Evolutionary conservation across 345 rosid genomes (phyloP).

Genomic region (Eucalyptus cladocalyx): DNA sequence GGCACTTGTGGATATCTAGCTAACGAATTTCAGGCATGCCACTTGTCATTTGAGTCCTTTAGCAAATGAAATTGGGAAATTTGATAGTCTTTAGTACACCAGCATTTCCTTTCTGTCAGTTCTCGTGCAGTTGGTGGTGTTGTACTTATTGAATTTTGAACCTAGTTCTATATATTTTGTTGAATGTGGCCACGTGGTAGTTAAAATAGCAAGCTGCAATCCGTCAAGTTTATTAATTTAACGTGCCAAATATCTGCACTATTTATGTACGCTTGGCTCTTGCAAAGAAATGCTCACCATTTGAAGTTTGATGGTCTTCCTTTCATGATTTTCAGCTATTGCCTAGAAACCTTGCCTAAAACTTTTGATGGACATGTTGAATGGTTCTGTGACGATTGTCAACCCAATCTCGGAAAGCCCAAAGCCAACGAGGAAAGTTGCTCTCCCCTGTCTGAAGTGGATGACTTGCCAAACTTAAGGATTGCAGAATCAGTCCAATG

Average conservation of each 20-base stretch:
- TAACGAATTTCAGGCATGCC: not conserved
- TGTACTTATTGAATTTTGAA: not conserved
- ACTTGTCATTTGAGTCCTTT: not conserved
- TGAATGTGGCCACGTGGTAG: not conserved
- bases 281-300: not conserved
- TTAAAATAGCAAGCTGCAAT: not conserved
- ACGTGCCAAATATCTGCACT: not conserved
- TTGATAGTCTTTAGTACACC: not conserved
- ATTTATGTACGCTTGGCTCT: not conserved
- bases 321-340: not conserved
- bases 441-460: not conserved
- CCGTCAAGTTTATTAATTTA: not conserved
- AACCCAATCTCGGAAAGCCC: not conserved
- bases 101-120: not conserved
- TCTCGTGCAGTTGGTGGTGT: not conserved
- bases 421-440: not conserved
- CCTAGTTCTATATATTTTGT: not conserved
- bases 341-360: not conserved
- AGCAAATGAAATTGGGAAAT: not conserved
- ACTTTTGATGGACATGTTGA: not conserved
- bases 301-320: not conserved
- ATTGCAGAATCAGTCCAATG: not conserved
- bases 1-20: not conserved
- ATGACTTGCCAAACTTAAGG: not conserved
- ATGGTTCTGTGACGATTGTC: not conserved